These are phyloP conservation scores for Candida sojae DNA, from an alignment of 1,139 yeast species.

Conservation along the genomic window DNA sequence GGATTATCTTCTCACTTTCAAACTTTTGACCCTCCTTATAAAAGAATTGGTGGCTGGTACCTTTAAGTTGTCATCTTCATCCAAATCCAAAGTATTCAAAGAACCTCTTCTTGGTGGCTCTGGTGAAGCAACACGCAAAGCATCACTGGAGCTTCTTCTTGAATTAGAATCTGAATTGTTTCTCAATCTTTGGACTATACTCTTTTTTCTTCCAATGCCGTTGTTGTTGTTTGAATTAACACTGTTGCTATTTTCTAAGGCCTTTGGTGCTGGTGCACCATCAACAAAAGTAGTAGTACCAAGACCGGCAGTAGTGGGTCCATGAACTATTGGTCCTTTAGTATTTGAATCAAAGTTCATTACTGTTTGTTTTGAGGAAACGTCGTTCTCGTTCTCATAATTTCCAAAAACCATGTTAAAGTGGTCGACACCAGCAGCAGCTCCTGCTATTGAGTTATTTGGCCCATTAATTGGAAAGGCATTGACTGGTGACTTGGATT, in stretches of 20 bases:
- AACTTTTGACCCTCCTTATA: slow-evolving; percentile 82
- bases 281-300: slow-evolving; percentile 92
- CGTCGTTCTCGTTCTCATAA: slow-evolving; percentile 31
- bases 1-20: slow-evolving; percentile 60
- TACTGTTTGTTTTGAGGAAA: slow-evolving; percentile 51
- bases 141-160: slow-evolving; percentile 40
- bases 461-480: slow-evolving; percentile 98
- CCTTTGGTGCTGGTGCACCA: slow-evolving; percentile 90
- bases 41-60: slow-evolving; percentile 48
- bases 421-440: slow-evolving; percentile 52
- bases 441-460: slow-evolving; percentile 78
- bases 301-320: slow-evolving; percentile 79
- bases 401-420: slow-evolving; percentile 66
- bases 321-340: slow-evolving; percentile 77
- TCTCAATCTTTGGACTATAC: slow-evolving; percentile 67
- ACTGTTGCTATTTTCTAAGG: background rate
- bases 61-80: slow-evolving; percentile 26
- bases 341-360: slow-evolving; percentile 69
- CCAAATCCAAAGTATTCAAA: slow-evolving; percentile 17
- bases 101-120: slow-evolving; percentile 22
- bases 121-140: slow-evolving; percentile 1
- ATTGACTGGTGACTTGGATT: slow-evolving; percentile 83
- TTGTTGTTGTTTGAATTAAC: slow-evolving; percentile 17
- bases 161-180: slow-evolving; percentile 37
- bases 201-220: slow-evolving; percentile 70